These are phyloP conservation scores for Inonotus obliquus DNA, from an alignment of 1,284 basidiomycete species.

Conservation along the genomic window DNA sequence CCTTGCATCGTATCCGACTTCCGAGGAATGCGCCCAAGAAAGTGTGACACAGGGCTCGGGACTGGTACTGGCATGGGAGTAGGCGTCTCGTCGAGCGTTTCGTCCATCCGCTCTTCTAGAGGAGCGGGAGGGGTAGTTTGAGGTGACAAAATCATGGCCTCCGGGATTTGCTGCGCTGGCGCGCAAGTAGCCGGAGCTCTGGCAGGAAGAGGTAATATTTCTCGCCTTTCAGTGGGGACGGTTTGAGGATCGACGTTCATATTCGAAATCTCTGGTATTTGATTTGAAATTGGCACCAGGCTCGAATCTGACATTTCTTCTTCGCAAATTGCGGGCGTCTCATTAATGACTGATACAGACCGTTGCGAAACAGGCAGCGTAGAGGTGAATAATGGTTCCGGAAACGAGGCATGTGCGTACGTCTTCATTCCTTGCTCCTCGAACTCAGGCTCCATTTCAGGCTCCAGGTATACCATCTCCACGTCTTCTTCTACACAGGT, in stretches of 20 bases:
- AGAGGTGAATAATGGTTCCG: background rate
- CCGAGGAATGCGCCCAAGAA: background rate
- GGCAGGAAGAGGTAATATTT: too few relatives aligned
- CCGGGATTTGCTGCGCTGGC: too few relatives aligned
- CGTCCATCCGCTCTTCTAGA: too few relatives aligned
- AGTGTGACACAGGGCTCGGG: too few relatives aligned
- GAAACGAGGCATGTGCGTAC: background rate
- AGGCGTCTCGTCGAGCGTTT: too few relatives aligned
- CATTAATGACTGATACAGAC: background rate
- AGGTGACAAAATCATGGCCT: too few relatives aligned
- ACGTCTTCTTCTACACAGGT: background rate
- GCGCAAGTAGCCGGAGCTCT: too few relatives aligned
- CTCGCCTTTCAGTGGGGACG: too few relatives aligned
- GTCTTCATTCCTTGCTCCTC: background rate
- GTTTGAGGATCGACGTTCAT: too few relatives aligned
- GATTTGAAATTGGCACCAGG: background rate
- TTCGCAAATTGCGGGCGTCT: background rate
- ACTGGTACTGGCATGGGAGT: too few relatives aligned
- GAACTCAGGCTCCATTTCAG: background rate
- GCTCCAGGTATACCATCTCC: background rate
- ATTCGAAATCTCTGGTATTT: background rate
- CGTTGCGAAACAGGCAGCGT: background rate
- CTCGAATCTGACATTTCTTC: background rate
- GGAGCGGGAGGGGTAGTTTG: too few relatives aligned
- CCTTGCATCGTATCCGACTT: background rate